Percentiles rank a stretch among this genome's conserved stretches.
These are phyloP conservation scores for Bauhinia variegata DNA, from an alignment of 306 rosid genomes.

Conservation along the genomic window DNA sequence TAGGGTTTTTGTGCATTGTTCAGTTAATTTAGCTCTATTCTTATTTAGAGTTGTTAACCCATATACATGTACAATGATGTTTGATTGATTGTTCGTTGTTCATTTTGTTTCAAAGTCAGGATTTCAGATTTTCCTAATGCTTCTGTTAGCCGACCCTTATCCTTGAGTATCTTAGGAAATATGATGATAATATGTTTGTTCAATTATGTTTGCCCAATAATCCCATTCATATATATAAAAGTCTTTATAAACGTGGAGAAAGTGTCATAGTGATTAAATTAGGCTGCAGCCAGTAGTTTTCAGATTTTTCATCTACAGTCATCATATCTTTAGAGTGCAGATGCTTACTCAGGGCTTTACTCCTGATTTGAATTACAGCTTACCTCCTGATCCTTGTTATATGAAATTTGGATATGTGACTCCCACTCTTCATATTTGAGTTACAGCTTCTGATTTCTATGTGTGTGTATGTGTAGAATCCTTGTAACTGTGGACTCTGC, in stretches of 20 bases:
- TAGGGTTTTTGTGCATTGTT: slow-evolving; percentile 37
- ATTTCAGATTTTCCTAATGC: slow-evolving; percentile 2
- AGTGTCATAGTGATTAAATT: not conserved
- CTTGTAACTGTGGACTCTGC: slow-evolving; percentile 3
- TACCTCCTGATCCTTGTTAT: not conserved
- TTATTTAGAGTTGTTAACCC: no score
- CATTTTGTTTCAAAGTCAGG: not conserved
- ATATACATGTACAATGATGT: not conserved
- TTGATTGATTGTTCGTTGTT: slow-evolving; percentile 3
- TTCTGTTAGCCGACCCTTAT: slow-evolving; percentile 1
- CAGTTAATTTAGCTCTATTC: not conserved
- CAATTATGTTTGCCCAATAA: not conserved
- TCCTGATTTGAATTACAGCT: no score
- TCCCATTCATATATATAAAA: not conserved
- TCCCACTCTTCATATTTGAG: not conserved
- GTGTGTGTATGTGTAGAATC: not conserved
- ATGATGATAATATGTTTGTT: not conserved
- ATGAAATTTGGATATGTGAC: not conserved
- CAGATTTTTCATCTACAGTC: not conserved
- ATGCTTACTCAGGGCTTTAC: not conserved
- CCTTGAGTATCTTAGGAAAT: not conserved
- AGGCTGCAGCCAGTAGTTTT: not conserved
- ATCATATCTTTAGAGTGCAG: not conserved
- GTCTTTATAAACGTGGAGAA: not conserved
- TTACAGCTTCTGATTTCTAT: slow-evolving; percentile 6